These are phyloP conservation scores for Sclerotinia sclerotiorum DNA, from an alignment of 2,329 filamentous ascomycete genomes.

Conservation along the genomic window DNA sequence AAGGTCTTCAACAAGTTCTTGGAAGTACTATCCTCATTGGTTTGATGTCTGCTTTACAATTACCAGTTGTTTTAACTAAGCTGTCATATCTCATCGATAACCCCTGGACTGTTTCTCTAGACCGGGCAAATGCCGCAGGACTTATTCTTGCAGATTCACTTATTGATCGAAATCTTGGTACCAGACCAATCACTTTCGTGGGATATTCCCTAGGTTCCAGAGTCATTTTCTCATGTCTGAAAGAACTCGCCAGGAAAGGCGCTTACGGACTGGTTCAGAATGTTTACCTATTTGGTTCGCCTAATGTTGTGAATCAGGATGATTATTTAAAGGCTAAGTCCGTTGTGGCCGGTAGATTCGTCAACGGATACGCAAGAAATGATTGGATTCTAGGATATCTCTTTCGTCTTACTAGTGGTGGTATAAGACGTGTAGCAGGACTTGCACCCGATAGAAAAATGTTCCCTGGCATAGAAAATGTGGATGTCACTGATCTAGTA, in stretches of 20 bases:
- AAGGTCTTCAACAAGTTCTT: slow-evolving; percentile 92
- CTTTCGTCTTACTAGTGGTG: slow-evolving; percentile 90
- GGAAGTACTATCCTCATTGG: slow-evolving; percentile 84
- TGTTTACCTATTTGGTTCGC: slow-evolving; percentile 91
- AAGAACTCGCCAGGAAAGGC: slow-evolving; percentile 80
- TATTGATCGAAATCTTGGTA: slow-evolving; percentile 86
- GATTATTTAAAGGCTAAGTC: slow-evolving; percentile 79
- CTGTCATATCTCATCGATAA: slow-evolving; percentile 97
- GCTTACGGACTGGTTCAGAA: slow-evolving; percentile 90
- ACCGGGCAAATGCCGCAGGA: slow-evolving; percentile 83
- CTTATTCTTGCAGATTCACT: slow-evolving; percentile 93
- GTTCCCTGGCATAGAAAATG: slow-evolving; percentile 84
- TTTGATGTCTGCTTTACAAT: slow-evolving; percentile 87
- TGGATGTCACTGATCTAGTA: slow-evolving; percentile 82
- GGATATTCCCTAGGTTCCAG: slow-evolving; percentile 91
- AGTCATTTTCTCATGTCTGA: slow-evolving; percentile 88
- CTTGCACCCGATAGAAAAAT: slow-evolving; percentile 69
- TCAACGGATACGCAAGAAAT: slow-evolving; percentile 91
- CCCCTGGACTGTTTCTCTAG: slow-evolving; percentile 95
- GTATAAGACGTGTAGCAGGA: slow-evolving; percentile 84
- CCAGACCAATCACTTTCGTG: slow-evolving; percentile 86
- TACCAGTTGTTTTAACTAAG: slow-evolving; percentile 92
- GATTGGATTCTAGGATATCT: slow-evolving; percentile 98
- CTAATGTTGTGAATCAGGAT: slow-evolving; percentile 86
- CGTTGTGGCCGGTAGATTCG: slow-evolving; percentile 88